Evolutionary conservation across 2,329 filamentous ascomycete species (phyloP).

Genomic region (Phialophora chinensis): DNA sequence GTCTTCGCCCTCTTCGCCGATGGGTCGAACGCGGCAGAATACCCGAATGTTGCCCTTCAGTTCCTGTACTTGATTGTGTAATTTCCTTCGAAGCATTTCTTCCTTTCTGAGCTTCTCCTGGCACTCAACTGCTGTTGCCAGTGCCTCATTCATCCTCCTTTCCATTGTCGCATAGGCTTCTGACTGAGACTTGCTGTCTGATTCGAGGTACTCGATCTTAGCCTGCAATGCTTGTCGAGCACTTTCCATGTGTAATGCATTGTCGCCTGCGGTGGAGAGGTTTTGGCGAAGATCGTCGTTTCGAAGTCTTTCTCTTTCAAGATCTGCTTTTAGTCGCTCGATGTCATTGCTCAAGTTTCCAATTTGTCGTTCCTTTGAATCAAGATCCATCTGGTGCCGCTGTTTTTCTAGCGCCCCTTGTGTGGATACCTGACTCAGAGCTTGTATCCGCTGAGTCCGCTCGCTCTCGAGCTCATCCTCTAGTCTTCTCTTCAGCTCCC

Average conservation of each 20-base stretch:
- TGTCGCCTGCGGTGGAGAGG: constrained; percentile 64
- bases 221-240: constrained; percentile 77
- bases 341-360: constrained; percentile 51
- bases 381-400: constrained; percentile 52
- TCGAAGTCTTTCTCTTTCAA: constrained; percentile 68
- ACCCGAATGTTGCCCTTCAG: constrained; percentile 98
- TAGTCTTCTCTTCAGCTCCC: constrained; percentile 67
- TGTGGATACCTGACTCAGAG: constrained; percentile 68
- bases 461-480: constrained; percentile 73
- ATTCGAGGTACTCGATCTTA: constrained; percentile 87
- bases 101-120: constrained; percentile 86
- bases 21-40: constrained; percentile 91
- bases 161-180: constrained; percentile 84
- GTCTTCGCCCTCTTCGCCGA: constrained; percentile 63
- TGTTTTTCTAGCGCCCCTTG: constrained; percentile 57
- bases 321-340: constrained; percentile 52
- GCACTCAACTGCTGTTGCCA: constrained; percentile 70
- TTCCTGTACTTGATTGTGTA: constrained; percentile 98
- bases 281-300: constrained; percentile 64
- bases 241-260: constrained; percentile 72
- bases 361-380: constrained; percentile 62
- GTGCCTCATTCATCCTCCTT: constrained; percentile 76
- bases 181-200: constrained; percentile 86
- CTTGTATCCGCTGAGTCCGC: constrained; percentile 61
- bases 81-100: constrained; percentile 84